Percentiles rank a stretch among this genome's conserved stretches.
phyloP scores from a whole-genome alignment of 768 basidiomycete species.

The Panaeolus papilionaceus region DNA sequence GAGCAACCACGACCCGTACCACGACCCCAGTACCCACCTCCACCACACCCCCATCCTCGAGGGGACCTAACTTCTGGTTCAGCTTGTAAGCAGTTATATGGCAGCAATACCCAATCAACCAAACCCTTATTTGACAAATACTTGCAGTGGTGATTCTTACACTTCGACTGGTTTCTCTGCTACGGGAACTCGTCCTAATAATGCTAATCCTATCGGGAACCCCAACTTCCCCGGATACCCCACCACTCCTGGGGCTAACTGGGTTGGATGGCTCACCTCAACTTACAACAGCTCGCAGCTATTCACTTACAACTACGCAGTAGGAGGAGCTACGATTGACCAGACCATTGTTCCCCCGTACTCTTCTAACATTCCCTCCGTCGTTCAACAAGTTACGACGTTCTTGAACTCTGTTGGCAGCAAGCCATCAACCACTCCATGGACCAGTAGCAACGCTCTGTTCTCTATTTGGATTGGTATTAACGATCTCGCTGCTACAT shows the following conservation, averaged over 20 bases:
- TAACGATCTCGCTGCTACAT: conserved; percentile 71
- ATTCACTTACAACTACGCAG: conserved; percentile 71
- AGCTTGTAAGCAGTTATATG: conserved; percentile 48
- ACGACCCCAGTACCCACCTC: neutral
- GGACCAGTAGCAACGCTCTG: conserved; percentile 61
- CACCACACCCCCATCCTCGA: neutral
- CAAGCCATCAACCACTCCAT: conserved; percentile 57
- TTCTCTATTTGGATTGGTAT: conserved; percentile 79
- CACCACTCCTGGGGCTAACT: conserved; percentile 62
- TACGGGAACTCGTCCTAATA: conserved; percentile 45
- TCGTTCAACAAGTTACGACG: conserved; percentile 67
- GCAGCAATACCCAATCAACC: too few species aligned
- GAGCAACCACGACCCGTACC: neutral
- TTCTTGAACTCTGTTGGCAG: conserved; percentile 54
- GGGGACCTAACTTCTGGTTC: conserved; percentile 56
- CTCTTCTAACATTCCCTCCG: conserved; percentile 53
- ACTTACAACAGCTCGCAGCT: conserved; percentile 58
- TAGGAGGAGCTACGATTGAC: conserved; percentile 71
- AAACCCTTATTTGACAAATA: neutral
- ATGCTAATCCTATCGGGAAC: conserved; percentile 58
- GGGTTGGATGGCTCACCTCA: conserved; percentile 60
- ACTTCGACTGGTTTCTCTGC: conserved; percentile 59
- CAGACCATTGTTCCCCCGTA: conserved; percentile 61
- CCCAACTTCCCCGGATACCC: conserved; percentile 61
- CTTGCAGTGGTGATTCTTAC: conserved; percentile 61